Evolutionary conservation across 2,329 filamentous ascomycete genomes (phyloP).

Genomic region (Phyllosticta capitalensis): DNA sequence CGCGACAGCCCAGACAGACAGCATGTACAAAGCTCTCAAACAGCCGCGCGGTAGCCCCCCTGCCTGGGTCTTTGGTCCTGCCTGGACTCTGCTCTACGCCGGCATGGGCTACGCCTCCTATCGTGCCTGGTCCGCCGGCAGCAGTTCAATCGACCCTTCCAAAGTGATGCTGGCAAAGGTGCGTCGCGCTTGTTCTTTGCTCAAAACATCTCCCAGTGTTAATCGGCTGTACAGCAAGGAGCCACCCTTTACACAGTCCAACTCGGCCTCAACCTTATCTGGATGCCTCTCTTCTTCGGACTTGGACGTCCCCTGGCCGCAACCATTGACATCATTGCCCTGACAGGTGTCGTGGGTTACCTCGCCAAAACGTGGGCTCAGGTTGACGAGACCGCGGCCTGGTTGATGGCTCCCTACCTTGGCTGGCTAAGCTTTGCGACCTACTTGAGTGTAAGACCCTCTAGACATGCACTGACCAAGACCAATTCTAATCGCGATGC

Average conservation of each 20-base stretch:
- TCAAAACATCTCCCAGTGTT: background rate
- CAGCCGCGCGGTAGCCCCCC: slow-evolving; percentile 53
- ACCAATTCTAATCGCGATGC: background rate
- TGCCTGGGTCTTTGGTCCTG: slow-evolving; percentile 48
- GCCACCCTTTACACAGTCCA: slow-evolving; percentile 79
- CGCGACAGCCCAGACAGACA: slow-evolving; percentile 46
- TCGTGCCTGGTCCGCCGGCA: slow-evolving; percentile 58
- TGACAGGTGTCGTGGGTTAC: slow-evolving; percentile 64
- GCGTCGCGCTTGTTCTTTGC: background rate
- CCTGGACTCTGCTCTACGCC: slow-evolving; percentile 50
- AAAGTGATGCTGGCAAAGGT: slow-evolving; percentile 51
- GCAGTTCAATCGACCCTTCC: slow-evolving; percentile 39
- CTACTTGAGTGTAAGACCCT: slow-evolving; percentile 55
- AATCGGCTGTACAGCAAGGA: slow-evolving; percentile 36
- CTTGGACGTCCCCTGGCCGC: slow-evolving; percentile 63
- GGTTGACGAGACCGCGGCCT: slow-evolving; percentile 63
- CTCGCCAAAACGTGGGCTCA: slow-evolving; percentile 67
- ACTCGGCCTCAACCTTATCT: slow-evolving; percentile 73
- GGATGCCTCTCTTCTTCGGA: slow-evolving; percentile 92
- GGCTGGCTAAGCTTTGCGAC: slow-evolving; percentile 82
- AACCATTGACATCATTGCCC: slow-evolving; percentile 61
- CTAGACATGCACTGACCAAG: background rate
- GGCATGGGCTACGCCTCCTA: slow-evolving; percentile 86
- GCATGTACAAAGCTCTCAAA: slow-evolving; percentile 55
- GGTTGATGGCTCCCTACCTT: slow-evolving; percentile 70